Percentiles rank a stretch among this genome's conserved stretches.
These are phyloP conservation scores for Besnoitia besnoiti DNA, from an alignment of 169 alveolate genomes.

Conservation along the genomic window DNA sequence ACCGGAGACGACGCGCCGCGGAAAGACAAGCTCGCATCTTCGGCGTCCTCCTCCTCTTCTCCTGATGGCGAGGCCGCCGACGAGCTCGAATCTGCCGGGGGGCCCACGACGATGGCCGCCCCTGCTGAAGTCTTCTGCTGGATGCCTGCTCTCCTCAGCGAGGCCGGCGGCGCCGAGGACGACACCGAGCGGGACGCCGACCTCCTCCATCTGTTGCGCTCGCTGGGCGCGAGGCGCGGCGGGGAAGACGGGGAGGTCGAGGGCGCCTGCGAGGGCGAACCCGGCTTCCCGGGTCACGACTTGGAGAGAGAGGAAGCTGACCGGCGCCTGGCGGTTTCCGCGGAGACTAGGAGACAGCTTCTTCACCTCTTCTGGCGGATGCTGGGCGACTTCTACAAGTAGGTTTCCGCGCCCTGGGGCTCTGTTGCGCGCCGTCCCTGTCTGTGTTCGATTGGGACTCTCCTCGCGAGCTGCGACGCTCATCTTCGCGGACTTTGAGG, in stretches of 20 bases:
- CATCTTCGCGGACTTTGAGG: too few relatives aligned
- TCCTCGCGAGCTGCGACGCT: too few relatives aligned
- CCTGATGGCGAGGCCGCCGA: too few relatives aligned
- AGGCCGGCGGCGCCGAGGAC: neutral
- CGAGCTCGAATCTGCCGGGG: too few relatives aligned
- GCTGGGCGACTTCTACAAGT: conserved; percentile 53
- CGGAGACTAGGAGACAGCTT: neutral
- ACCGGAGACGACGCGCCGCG: too few relatives aligned
- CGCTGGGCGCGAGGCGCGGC: neutral
- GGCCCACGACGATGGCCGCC: too few relatives aligned
- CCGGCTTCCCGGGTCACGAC: neutral
- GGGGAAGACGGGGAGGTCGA: neutral
- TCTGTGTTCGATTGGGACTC: too few relatives aligned
- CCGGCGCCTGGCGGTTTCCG: neutral
- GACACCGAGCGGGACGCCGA: conserved; percentile 13
- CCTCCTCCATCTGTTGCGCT: conserved; percentile 33
- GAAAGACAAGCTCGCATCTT: too few relatives aligned
- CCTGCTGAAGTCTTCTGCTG: too few relatives aligned
- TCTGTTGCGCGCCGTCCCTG: neutral
- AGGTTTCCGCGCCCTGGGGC: neutral
- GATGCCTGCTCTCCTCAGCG: neutral
- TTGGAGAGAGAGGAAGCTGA: neutral
- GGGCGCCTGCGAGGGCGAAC: neutral
- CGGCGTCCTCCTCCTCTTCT: too few relatives aligned
- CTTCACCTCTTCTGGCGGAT: conserved; percentile 43